Conservation (phyloP, 2,329 filamentous ascomycete species). For the Lecanoromycetidae sp. region DNA sequence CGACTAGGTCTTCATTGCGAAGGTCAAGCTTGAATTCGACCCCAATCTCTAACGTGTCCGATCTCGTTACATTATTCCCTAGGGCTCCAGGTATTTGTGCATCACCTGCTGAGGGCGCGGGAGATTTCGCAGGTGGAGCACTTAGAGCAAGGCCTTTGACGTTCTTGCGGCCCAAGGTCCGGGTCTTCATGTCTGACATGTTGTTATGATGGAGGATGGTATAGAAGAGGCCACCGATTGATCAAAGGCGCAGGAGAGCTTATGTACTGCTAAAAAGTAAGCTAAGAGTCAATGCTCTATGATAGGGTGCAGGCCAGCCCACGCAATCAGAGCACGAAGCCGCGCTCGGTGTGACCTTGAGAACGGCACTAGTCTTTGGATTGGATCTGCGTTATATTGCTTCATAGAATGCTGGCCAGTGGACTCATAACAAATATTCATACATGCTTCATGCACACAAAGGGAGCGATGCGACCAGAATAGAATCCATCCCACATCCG, state of each 20-base stretch:
- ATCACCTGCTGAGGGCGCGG: conserved; percentile 62
- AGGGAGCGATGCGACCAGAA: not conserved
- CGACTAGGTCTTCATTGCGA: conserved; percentile 79
- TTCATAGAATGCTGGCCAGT: not conserved
- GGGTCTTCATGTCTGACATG: conserved; percentile 53
- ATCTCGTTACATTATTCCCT: conserved; percentile 48
- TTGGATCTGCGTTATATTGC: not conserved
- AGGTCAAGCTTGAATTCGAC: conserved; percentile 94
- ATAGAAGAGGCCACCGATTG: not conserved
- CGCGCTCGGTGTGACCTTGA: not conserved
- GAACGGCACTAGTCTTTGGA: not conserved
- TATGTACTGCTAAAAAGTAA: not conserved
- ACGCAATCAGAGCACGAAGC: not conserved
- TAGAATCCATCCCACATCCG: not conserved
- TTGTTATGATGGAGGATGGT: not conserved
- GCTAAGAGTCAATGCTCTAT: not conserved
- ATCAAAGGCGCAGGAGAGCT: not conserved
- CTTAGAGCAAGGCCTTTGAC: conserved; percentile 88
- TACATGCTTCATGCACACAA: not conserved
- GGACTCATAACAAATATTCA: not conserved
- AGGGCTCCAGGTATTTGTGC: conserved; percentile 47
- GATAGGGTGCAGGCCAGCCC: not conserved
- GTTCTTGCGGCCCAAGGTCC: conserved; percentile 97
- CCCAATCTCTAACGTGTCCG: conserved; percentile 79
- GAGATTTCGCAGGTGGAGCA: conserved; percentile 59